Evolutionary conservation across 2,329 filamentous ascomycete genomes (phyloP).

Genomic region (Pseudogymnoascus sp.): DNA sequence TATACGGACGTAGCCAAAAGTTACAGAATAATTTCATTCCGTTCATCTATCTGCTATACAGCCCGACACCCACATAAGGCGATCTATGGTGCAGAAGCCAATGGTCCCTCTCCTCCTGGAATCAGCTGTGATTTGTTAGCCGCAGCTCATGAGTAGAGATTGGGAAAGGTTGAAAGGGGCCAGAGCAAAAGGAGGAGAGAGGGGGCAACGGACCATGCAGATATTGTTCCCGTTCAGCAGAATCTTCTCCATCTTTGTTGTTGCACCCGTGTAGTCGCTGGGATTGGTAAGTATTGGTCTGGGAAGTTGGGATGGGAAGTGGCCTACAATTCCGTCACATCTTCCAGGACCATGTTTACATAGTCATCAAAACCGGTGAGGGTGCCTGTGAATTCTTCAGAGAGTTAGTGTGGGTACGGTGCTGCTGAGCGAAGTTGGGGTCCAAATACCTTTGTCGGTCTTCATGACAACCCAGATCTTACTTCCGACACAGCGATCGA

Average conservation of each 20-base stretch:
- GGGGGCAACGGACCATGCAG: constrained; percentile 72
- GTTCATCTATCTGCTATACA: not conserved
- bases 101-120: constrained; percentile 11
- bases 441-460: constrained; percentile 77
- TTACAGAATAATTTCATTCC: not conserved
- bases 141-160: not conserved
- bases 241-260: constrained; percentile 89
- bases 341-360: constrained; percentile 98
- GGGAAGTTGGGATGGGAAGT: not conserved
- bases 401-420: constrained; percentile 12
- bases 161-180: not conserved
- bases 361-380: constrained; percentile 97
- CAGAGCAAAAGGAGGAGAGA: too few relatives aligned
- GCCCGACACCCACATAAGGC: not conserved
- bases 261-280: constrained; percentile 85
- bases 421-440: not conserved
- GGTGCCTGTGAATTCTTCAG: constrained; percentile 85
- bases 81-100: constrained; percentile 1
- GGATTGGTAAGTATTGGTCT: constrained; percentile 76
- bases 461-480: constrained; percentile 99
- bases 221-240: constrained; percentile 97
- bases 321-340: constrained; percentile 89
- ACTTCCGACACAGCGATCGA: constrained; percentile 97
- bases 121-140: not conserved
- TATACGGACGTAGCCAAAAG: not conserved